These are phyloP conservation scores for Lasiosphaeria ovina DNA, from an alignment of 495 filamentous ascomycete genomes.

Conservation along the genomic window DNA sequence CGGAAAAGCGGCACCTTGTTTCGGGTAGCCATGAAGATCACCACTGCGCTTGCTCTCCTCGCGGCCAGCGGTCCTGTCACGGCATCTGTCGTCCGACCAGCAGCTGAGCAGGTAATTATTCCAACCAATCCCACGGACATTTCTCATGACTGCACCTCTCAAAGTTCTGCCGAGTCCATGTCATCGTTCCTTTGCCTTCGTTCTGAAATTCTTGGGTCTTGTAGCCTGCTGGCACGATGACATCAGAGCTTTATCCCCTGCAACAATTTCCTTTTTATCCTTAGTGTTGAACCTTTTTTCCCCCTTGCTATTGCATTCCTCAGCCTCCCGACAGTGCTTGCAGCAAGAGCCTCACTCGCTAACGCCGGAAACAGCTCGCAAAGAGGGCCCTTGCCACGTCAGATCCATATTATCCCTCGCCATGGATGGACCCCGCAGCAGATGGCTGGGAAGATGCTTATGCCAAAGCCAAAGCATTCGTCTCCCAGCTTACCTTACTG, in stretches of 20 bases:
- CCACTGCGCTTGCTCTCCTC: background rate
- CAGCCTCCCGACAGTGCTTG: slow-evolving; percentile 18
- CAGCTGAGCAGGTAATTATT: slow-evolving; percentile 11
- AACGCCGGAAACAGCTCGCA: slow-evolving; percentile 24
- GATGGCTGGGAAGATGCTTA: slow-evolving; percentile 79
- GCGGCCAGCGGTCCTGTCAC: background rate
- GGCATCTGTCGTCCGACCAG: slow-evolving; percentile 2
- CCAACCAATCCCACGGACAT: background rate
- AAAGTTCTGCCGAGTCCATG: background rate
- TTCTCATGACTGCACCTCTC: background rate
- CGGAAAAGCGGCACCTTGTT: background rate
- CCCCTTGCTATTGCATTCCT: slow-evolving; percentile 20
- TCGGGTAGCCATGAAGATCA: background rate
- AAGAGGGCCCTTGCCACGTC: slow-evolving; percentile 34
- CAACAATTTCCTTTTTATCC: background rate
- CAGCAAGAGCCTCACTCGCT: slow-evolving; percentile 19
- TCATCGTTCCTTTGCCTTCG: background rate
- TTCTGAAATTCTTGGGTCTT: background rate
- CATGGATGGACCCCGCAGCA: slow-evolving; percentile 70
- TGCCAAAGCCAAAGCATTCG: slow-evolving; percentile 70
- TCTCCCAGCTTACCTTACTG: slow-evolving; percentile 75
- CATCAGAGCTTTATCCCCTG: background rate
- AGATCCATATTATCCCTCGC: slow-evolving; percentile 74
- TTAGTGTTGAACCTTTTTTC: background rate
- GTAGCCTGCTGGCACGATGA: no score